Evolutionary conservation across 345 rosid species (phyloP), one percentile per base, ranked within the genome.

Genomic region (Bretschneidera sinensis): DNA sequence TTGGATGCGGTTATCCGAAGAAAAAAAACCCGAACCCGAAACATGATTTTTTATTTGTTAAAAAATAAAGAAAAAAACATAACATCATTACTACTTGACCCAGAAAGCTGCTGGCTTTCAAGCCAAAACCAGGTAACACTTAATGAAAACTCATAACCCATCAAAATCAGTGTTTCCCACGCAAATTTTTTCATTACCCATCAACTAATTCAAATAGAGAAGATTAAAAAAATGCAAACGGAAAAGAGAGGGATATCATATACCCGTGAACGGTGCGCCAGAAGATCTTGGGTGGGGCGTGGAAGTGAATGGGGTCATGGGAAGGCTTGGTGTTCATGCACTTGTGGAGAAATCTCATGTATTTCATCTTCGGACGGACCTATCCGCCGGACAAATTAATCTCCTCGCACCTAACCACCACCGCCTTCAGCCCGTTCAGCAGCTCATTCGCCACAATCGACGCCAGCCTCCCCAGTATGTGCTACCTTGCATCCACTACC

Each of bases 351-450:
- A 87, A 90, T 23, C 97, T 61, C 83, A 85, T 51, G 78, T 82
- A 87, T 82, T 90, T 90, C 95, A 87, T 87, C 72, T 90, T 90
- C 81, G 85, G 88, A n/a, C 97, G 70, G n/a, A 85, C 95, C 18
- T 87, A 80, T 4, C 87, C 95, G 11, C 92, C 90, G 7, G 91
- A 87, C 67, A 90, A 56, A 64, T 95, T 77, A 20, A 87, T 85
- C 83, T 83, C 88, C 69, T 90, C 92, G 72, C 90, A 90, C 25
- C 92, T 64, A 0, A 87, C 90, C 19, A 80, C 87, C 67, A 79
- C 90, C 14, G 85, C 88, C 52, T 81, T 83, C 75, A 87, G 90
- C 16, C 97, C 92, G 58, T 84, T 83, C 28, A 90, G 75, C 1
- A 87, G 81, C 84, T 90, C 92, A 80, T 90, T 90, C 16, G 92